Base-by-base conservation (phyloP, 1,139 yeast species). In the Magnusiomyces ingens region DNA sequence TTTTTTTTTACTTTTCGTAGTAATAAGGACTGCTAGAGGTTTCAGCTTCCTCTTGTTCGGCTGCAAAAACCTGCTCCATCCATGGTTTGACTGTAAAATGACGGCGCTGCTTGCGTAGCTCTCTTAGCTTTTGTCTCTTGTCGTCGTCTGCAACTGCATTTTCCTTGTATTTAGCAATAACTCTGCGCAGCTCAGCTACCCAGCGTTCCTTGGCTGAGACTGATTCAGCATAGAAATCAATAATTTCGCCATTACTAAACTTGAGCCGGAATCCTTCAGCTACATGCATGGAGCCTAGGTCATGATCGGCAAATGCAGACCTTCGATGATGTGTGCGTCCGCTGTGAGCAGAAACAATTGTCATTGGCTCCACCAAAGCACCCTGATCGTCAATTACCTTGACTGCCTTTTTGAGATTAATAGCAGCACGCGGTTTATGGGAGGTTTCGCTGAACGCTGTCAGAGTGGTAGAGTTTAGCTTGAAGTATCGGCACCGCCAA, bases 171-270 rank as follows among this genome's bases (percentile, higher is more conserved):
- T 29, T 36, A 4, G 17, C 64, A 36, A 67, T 56, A 6, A 60
- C 64, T 48, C 54, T 49, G 5, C 48, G 45, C 47, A 69, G 45
- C 21, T 53, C 58, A 5, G 50, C 19, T n/a, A 65, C 57, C 91
- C 91, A 84, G 56, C 67, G 67, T 32, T 62, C 63, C 69, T 78
- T 81, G 56, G 78, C 83, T 21, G 64, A 71, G 50, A 69, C 70
- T 56, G 76, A 77, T 44, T 83, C 83, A 18, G 88, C 87, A 2
- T 82, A 82, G 65, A 85, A 84, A 60, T 80, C 84, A 56, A 85
- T 81, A 21, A 77, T 71, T 65, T 85, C 91, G 5, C 85, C 87
- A 66, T 85, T 83, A 40, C 78, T 77, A 69, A 85, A 85, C 58
- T 71, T 71, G 51, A 85, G 70, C 62, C 81, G 78, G 73, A 85